Evolutionary conservation across 2,329 filamentous ascomycete species (phyloP), one percentile per base, ranked within the genome.

Genomic region (Boeremia lycopersici): DNA sequence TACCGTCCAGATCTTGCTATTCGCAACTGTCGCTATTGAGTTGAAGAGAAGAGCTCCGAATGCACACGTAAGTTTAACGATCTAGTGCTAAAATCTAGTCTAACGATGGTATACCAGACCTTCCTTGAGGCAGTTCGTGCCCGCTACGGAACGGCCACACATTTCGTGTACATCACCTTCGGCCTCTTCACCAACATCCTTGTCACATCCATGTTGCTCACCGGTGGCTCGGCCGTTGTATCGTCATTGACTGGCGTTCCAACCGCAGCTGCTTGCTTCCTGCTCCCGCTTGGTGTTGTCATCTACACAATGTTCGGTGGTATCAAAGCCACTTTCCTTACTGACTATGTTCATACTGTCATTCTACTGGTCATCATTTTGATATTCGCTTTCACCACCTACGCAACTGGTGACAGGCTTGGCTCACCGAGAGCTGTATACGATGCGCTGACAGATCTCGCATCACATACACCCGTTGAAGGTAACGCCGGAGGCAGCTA

Each of bases 201-300:
- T 2, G 92, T 96, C n/a, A 93, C 91, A 2, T 86, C 91, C 42
- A 96, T 96, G 91, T 78, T 96, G 36, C 83, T 96, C 56, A 91
- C 91, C 23, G 92, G 92, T 51, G 92, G 91, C 41, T 86, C 87
- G 1, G 89, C 89, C 2, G 92, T 93, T 13, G 63, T 72, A 10
- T 63, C 63, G 8, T 66, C 66, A 9, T 3, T 69, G 6, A 71
- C 89, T 1, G 89, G 89, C 30, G 87, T 92, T 68, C 83, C 85
- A 33, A 91, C 89, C 10, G 86, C 88, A 7, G 92, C 91, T 0
- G 91, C 90, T 55, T 95, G 90, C 70, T 96, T 91, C 76, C 77
- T 96, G 39, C 80, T 96, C 1, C 91, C 91, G 0, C 77, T 95
- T 2, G 90, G 90, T 62, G 90, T 96, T 17, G 84, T 93, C 2